These are phyloP conservation scores for Phenoliferia sp. DNA, from an alignment of 1,284 basidiomycete genomes.

Conservation along the genomic window DNA sequence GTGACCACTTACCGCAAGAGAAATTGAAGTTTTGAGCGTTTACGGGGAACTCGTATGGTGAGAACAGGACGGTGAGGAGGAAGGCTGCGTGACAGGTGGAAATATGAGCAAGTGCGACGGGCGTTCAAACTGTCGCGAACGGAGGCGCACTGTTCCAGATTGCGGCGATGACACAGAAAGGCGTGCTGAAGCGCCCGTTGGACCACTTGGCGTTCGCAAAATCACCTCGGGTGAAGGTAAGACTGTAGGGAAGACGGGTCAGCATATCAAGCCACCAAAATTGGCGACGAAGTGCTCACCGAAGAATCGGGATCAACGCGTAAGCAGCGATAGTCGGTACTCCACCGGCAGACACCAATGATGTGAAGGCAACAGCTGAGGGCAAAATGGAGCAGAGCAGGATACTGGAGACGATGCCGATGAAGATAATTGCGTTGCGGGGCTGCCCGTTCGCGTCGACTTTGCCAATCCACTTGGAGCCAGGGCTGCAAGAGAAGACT, in stretches of 20 bases:
- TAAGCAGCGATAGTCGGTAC: slow-evolving; percentile 78
- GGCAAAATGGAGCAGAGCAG: slow-evolving; percentile 77
- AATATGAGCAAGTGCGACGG: neutral
- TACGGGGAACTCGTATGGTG: slow-evolving; percentile 76
- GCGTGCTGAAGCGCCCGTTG: slow-evolving; percentile 59
- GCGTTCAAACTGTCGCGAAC: neutral
- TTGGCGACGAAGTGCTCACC: slow-evolving; percentile 38
- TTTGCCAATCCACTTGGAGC: slow-evolving; percentile 70
- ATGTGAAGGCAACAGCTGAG: slow-evolving; percentile 78
- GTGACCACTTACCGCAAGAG: slow-evolving; percentile 35
- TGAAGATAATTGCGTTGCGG: slow-evolving; percentile 48
- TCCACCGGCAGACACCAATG: slow-evolving; percentile 71
- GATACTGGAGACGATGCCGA: slow-evolving; percentile 50
- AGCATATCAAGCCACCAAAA: neutral
- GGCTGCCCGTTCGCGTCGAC: slow-evolving; percentile 68
- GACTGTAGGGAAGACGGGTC: neutral
- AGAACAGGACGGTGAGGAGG: slow-evolving; percentile 54
- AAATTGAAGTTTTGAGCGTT: slow-evolving; percentile 69
- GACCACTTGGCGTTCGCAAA: slow-evolving; percentile 67
- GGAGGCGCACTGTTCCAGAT: slow-evolving; percentile 67
- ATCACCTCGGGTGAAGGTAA: slow-evolving; percentile 65
- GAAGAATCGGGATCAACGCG: slow-evolving; percentile 65
- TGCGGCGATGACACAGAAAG: slow-evolving; percentile 61
- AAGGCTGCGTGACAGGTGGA: slow-evolving; percentile 42
- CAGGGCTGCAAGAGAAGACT: no score